Evolutionary conservation across 345 rosid genomes (phyloP), one percentile per base, ranked within the genome.

Genomic region (Geranium brycei): DNA sequence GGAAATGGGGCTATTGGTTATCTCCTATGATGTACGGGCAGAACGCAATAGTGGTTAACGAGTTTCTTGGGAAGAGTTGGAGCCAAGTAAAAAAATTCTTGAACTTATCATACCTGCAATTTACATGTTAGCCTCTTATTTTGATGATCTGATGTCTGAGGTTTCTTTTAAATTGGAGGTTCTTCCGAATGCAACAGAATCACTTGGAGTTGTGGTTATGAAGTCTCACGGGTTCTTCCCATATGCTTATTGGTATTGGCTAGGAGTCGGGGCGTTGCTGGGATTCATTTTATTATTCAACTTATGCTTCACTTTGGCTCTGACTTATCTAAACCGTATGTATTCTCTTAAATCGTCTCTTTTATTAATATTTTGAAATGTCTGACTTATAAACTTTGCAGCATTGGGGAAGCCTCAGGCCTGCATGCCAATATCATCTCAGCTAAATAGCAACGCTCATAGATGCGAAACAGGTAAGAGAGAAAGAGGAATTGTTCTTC

Each of bases 1-100:
- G 96, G 97, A 79, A 81, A 31, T 88, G 96, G 96, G 95, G 80
- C 61, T 91, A 75, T 71, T 91, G 96, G 96, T 23, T 65, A 60
- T 88, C 96, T 6, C 91, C 97, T 12, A 32, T 91, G 57, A 87
- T 83, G 95, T 91, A 91, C 51, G 90, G 80, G 60, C 95, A 88
- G 59, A 88, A 77, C 28, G 97, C 95, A 0, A 63, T 88, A 1
- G 61, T 72, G 19, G 82, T 75, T 30, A 91, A 88, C 35, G 93
- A 88, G 73, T 85, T 84, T 78, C 83, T 83, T 8, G 93, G 88
- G 35, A 38, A 85, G 14, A 82, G 85, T 47, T 91, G 96, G 89
- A 74, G 55, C 11, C 78, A 58, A 31, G 96, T 88, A 78, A 71
- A 55, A 23, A 23, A 23, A 23, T 61, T 63, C 31, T 65, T 67